Evolutionary conservation across 2,329 filamentous ascomycete species (phyloP), one percentile per base, ranked within the genome.

Genomic region (Epichloe sylvatica): DNA sequence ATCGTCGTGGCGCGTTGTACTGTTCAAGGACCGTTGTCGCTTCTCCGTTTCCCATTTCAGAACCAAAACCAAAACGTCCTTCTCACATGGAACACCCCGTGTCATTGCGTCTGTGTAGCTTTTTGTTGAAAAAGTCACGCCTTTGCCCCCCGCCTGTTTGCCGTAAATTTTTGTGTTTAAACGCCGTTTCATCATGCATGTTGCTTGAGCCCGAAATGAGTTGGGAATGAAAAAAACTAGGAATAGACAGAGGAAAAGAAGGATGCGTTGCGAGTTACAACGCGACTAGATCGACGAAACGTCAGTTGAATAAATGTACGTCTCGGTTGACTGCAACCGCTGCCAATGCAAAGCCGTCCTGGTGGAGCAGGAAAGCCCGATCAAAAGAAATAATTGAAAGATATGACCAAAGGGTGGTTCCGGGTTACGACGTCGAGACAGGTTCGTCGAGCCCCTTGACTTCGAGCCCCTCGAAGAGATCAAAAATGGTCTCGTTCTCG

Each of bases 381-480:
- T 40, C 25, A 47, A 35, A 47, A 33, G 17, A 41, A 36, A 5
- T 17, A 37, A 40, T 9, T 11, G 3, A 33, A n/a, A 5, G n/a
- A 35, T 17, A 2, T 12, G 17, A 39, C 9, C 7, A 25, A 37
- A 25, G 4, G 17, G 38, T 47, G 25, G 11, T 34, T 35, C n/a
- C 42, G 17, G 35, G 6, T 15, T 47, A 47, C 13, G 19, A 52
- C 13, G 40, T 49, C 23, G 55, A 50, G 35, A 57, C 54, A 11
- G 60, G 56, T 49, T 55, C 63, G 54, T 86, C 77, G 46, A 89
- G 69, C 53, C 81, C 77, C 43, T 78, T 69, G n/a, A 86, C 80
- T 53, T 77, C 65, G 3, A 98, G 74, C 23, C 80, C 88, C 15
- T 90, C 78, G 64, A 98, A 92, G 25, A 97, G 73, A 43, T 85